Conservation (phyloP, 73 alveolate genomes). For the Effrenium voratum region DNA sequence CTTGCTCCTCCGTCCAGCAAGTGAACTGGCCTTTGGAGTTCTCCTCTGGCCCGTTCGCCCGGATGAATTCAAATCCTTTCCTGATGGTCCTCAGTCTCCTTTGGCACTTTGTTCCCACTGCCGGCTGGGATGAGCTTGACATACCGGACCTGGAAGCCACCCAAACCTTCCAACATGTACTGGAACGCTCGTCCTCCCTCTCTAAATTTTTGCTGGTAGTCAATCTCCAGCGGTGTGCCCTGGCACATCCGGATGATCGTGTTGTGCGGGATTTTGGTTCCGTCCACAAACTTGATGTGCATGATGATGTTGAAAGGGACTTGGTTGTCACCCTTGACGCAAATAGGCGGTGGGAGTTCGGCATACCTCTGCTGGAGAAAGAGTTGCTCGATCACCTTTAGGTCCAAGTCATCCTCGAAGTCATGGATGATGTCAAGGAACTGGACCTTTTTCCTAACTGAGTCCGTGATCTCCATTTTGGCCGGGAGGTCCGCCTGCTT, state of each 20-base stretch:
- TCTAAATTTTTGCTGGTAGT: neutral
- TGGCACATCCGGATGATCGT: neutral
- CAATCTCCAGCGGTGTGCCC: neutral
- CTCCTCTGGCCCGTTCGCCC: neutral
- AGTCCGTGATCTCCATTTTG: neutral
- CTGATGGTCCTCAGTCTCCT: neutral
- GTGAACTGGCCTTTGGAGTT: neutral
- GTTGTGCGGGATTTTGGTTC: neutral
- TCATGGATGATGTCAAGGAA: neutral
- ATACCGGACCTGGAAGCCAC: neutral
- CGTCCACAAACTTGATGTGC: neutral
- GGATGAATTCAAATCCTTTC: neutral
- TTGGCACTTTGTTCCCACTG: neutral
- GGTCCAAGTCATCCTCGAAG: neutral
- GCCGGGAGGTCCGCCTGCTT: neutral
- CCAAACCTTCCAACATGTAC: neutral
- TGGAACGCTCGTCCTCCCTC: neutral
- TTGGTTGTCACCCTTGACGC: neutral
- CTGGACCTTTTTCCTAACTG: neutral
- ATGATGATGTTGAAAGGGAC: neutral
- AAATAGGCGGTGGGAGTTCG: neutral
- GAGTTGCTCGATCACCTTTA: neutral
- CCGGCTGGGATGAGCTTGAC: neutral
- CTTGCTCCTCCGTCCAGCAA: conserved; percentile 1
- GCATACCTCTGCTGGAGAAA: neutral